Base-by-base conservation (phyloP, 179 eudicot species). In the Gypsophila paniculata region DNA sequence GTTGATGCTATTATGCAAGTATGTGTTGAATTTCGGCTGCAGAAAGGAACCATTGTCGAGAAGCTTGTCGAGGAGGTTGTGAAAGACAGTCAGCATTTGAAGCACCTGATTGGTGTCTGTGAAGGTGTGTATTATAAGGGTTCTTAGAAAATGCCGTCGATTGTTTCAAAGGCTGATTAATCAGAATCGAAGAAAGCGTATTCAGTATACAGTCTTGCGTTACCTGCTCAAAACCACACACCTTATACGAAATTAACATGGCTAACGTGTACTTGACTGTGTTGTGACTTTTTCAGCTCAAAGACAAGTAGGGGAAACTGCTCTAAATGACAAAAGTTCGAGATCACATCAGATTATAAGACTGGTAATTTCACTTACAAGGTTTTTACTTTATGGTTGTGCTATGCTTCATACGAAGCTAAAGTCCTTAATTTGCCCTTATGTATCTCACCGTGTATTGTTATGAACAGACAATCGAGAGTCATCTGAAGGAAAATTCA, bases 301-400 rank as follows among this genome's bases (percentile, higher is more conserved):
- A 79, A 85, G 98, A 75, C 96, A 89, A 81, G 91, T 90, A 3
- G 97, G 98, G 69, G 99, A 92, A 81, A 95, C 99, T 46, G 91
- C 97, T 42, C 77, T 95, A 18, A 95, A 95, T 72, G 98, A 95
- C 70, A 87, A 86, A 71, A 95, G 99, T 80, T 95, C 98, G 36
- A 78, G 98, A 75, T 95, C 99, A 55, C 96, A 92, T 81, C 98
- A 92, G 78, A 92, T 95, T 68, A 79, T 95, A 70, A 86, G 90
- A 80, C 91, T 92, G 93, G 97, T 87, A 71, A 74, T 46, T 52
- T 60, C 64, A 46, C 53, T 5, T 36, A 29, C 66, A 46, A 15
- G 52, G 19, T 54, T 51, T 52, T 15, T 71, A 6, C 3, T 29
- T 48, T 55, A 11, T 18, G 18, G 49, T 42, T 9, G 11, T 42